Conservation (phyloP, 306 rosid genomes). For the Prosopis cineraria region DNA sequence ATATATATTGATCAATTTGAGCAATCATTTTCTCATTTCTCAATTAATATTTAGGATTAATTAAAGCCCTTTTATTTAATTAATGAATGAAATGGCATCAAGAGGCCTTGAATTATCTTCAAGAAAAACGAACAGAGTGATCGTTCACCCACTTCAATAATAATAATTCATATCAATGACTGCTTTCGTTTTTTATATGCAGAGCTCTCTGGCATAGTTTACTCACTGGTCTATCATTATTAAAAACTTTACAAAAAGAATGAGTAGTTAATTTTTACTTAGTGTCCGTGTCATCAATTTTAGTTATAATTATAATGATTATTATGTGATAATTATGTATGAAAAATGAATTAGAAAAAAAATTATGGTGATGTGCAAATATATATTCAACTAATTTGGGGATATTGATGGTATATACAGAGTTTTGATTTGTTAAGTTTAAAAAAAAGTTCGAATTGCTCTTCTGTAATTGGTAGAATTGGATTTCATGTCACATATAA, state of each 20-base stretch:
- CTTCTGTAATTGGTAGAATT: not conserved
- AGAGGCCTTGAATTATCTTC: not conserved
- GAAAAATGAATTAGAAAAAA: not conserved
- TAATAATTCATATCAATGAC: not conserved
- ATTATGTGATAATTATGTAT: not conserved
- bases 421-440: not conserved
- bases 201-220: not conserved
- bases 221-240: not conserved
- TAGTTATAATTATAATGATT: not conserved
- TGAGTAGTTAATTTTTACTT: not conserved
- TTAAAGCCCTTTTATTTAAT: not conserved
- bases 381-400: not conserved
- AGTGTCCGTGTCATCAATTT: not conserved
- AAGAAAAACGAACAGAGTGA: not conserved
- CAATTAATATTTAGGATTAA: not conserved
- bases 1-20: not conserved
- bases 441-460: not conserved
- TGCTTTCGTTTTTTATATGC: not conserved
- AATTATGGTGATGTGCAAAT: not conserved
- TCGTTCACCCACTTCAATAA: not conserved
- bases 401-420: not conserved
- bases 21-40: not conserved
- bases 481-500: not conserved
- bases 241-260: not conserved
- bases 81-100: not conserved